Percentiles rank a stretch among this genome's conserved stretches.
Conservation (phyloP, 2,329 filamentous ascomycete species). For the Xylaria multiplex region DNA sequence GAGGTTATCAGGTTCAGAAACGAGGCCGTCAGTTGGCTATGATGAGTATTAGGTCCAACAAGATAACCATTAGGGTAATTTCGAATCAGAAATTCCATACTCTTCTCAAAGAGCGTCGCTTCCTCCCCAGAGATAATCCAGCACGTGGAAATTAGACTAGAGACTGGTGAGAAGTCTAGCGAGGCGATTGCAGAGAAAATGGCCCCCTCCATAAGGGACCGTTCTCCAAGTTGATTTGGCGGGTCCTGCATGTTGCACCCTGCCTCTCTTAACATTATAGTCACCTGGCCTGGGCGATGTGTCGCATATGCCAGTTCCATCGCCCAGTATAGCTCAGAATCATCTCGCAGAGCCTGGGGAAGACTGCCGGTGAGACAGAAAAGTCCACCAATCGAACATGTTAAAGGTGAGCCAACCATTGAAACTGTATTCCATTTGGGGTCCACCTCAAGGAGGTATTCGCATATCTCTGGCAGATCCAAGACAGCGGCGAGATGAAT, state of each 20-base stretch:
- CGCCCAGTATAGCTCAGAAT: not conserved
- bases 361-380: not conserved
- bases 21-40: not conserved
- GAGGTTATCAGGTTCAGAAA: slow-evolving; percentile 11
- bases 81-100: not conserved
- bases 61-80: not conserved
- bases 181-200: slow-evolving; percentile 3
- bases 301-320: slow-evolving; percentile 1
- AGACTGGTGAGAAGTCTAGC: slow-evolving; percentile 20
- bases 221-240: not conserved
- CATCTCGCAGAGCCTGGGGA: not conserved
- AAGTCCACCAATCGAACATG: slow-evolving; percentile 11
- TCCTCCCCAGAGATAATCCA: slow-evolving; percentile 21
- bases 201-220: slow-evolving; percentile 13
- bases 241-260: not conserved
- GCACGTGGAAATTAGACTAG: slow-evolving; percentile 7
- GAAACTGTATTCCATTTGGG: slow-evolving; percentile 13
- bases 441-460: slow-evolving; percentile 15
- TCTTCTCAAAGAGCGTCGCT: slow-evolving; percentile 4
- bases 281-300: slow-evolving; percentile 13
- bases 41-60: not conserved
- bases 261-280: not conserved
- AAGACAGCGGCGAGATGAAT: slow-evolving; percentile 22
- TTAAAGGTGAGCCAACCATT: slow-evolving; percentile 10
- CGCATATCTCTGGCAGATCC: slow-evolving; percentile 25